Conservation (phyloP, 257 asterid species). For the Capsicum chinense region DNA sequence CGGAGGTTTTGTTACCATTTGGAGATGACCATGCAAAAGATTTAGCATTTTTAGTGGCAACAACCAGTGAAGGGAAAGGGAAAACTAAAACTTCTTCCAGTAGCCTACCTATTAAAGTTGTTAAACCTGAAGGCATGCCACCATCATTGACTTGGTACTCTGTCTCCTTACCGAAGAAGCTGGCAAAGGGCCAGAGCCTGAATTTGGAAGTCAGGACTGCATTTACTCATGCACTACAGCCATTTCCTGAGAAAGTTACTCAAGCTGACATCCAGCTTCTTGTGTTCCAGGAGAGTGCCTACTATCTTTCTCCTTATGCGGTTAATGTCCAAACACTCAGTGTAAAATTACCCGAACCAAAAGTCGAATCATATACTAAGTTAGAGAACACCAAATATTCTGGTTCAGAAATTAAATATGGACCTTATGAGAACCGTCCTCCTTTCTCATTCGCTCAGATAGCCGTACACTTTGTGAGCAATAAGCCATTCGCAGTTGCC, state of each 20-base stretch:
- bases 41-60: constrained; percentile 63
- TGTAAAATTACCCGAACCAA: constrained; percentile 79
- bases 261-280: constrained; percentile 88
- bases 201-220: constrained; percentile 79
- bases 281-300: constrained; percentile 84
- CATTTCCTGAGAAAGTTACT: constrained; percentile 92
- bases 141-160: constrained; percentile 72
- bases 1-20: constrained; percentile 70
- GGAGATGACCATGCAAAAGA: constrained; percentile 67
- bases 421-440: constrained; percentile 82
- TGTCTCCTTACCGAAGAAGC: constrained; percentile 69
- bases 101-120: constrained; percentile 52
- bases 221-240: constrained; percentile 64
- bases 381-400: constrained; percentile 80
- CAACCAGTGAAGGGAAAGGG: constrained; percentile 67
- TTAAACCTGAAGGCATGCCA: constrained; percentile 70
- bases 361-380: constrained; percentile 88
- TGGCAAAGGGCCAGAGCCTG: constrained; percentile 73
- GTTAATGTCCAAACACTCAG: constrained; percentile 81
- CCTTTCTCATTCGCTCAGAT: constrained; percentile 69
- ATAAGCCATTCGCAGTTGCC: constrained; percentile 79
- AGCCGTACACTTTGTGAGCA: constrained; percentile 74
- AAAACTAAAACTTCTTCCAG: constrained; percentile 61
- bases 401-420: constrained; percentile 92
- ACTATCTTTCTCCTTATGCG: constrained; percentile 76